phyloP scores from a whole-genome alignment of 2,329 filamentous ascomycete species.

The Stachybotrys echinatus region DNA sequence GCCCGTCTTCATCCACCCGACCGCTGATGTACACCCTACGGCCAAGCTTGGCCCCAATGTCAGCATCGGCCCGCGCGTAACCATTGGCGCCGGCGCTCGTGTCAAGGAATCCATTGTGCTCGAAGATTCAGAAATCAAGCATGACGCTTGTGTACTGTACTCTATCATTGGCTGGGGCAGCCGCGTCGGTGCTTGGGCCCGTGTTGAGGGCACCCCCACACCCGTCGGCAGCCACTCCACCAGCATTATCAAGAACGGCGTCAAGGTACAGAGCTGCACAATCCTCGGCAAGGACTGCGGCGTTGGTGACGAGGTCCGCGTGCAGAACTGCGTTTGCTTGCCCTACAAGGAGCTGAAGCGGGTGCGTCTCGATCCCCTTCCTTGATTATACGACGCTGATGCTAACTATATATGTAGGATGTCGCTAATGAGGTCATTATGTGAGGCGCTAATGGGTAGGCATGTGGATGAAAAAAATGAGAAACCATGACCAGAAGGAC shows the following conservation, averaged over 20 bases:
- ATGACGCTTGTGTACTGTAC: conserved; percentile 93
- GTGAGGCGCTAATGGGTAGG: conserved; percentile 45
- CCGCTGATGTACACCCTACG: conserved; percentile 83
- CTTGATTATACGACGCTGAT: neutral
- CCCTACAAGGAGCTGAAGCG: conserved; percentile 98
- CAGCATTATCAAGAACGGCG: conserved; percentile 93
- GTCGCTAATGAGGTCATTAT: conserved; percentile 88
- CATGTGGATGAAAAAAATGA: neutral
- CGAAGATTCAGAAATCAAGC: conserved; percentile 92
- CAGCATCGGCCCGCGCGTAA: conserved; percentile 84
- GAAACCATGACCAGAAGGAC: neutral
- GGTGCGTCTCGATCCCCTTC: conserved; percentile 48
- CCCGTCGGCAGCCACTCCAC: conserved; percentile 84
- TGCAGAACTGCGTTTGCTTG: conserved; percentile 97
- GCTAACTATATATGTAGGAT: conserved; percentile 52
- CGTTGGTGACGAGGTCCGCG: conserved; percentile 88
- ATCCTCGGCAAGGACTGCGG: conserved; percentile 95
- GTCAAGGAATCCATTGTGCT: conserved; percentile 95
- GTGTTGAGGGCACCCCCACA: conserved; percentile 91
- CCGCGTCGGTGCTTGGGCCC: conserved; percentile 94
- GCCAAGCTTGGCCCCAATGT: conserved; percentile 97
- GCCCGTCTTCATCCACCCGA: conserved; percentile 92
- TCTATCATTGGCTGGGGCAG: conserved; percentile 97
- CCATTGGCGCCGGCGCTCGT: conserved; percentile 79
- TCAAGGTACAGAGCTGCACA: conserved; percentile 98